Conservation (phyloP, 495 filamentous ascomycete genomes). For the Penicillium antarcticum region DNA sequence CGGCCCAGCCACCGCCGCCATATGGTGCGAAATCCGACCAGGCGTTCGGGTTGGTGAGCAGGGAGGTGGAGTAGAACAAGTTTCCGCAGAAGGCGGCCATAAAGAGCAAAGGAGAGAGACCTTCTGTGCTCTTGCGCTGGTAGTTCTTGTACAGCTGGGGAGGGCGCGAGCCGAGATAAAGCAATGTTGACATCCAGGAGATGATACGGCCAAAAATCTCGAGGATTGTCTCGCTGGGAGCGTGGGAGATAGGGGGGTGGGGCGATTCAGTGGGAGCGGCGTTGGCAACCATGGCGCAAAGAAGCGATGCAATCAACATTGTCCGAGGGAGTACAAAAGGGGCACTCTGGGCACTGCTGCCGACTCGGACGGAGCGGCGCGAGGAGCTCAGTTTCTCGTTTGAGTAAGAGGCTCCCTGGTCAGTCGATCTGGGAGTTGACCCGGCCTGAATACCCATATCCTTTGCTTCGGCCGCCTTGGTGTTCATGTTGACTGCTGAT, state of each 20-base stretch:
- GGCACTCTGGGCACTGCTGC: conserved; percentile 24
- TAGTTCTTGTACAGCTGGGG: conserved; percentile 72
- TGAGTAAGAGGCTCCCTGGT: conserved; percentile 32
- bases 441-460: conserved; percentile 31
- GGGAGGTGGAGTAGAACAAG: conserved; percentile 65
- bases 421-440: conserved; percentile 13
- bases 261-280: conserved; percentile 35
- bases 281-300: conserved; percentile 45
- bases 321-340: conserved; percentile 40
- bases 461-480: conserved; percentile 24
- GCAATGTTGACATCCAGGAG: conserved; percentile 63
- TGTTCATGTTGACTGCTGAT: conserved; percentile 18
- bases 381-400: conserved; percentile 38
- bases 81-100: conserved; percentile 71
- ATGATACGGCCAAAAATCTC: conserved; percentile 54
- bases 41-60: conserved; percentile 65
- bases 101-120: conserved; percentile 67
- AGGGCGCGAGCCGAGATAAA: conserved; percentile 68
- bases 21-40: conserved; percentile 60
- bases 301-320: conserved; percentile 41
- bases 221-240: conserved; percentile 24
- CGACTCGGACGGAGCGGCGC: conserved; percentile 26
- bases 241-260: conserved; percentile 19
- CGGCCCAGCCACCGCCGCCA: conserved; percentile 67
- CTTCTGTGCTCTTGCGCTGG: conserved; percentile 61